Percentiles rank a stretch among this genome's conserved stretches.
phyloP scores from a whole-genome alignment of 352 stramenopile genomes.

The Phytophthora megakarya region DNA sequence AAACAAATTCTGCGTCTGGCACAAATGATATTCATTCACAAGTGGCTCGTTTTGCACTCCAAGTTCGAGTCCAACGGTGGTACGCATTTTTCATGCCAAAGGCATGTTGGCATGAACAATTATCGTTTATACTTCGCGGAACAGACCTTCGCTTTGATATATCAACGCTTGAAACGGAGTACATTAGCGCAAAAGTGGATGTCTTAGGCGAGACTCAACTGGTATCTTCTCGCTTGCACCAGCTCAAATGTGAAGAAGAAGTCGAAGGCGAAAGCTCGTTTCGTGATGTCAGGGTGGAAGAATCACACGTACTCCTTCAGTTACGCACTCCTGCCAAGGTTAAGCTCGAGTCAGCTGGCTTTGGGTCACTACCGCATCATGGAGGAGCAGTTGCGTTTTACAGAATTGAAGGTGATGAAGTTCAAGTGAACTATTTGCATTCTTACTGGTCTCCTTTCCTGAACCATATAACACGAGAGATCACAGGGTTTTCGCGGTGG shows the following conservation, averaged over 20 bases:
- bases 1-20: neutral
- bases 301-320: conserved; percentile 52
- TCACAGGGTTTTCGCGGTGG: conserved; percentile 73
- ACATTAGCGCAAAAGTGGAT: conserved; percentile 40
- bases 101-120: conserved; percentile 35
- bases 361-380: conserved; percentile 50
- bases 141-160: conserved; percentile 42
- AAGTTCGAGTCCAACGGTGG: conserved; percentile 55
- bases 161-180: conserved; percentile 46
- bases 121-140: conserved; percentile 53
- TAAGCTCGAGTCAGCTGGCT: conserved; percentile 50
- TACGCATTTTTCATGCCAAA: conserved; percentile 67
- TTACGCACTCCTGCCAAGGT: conserved; percentile 37
- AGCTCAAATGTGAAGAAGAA: conserved; percentile 3
- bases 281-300: conserved; percentile 26
- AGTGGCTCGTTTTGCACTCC: conserved; percentile 36
- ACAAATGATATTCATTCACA: neutral
- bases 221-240: conserved; percentile 47
- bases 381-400: conserved; percentile 51
- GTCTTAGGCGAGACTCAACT: conserved; percentile 45
- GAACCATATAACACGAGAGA: conserved; percentile 61
- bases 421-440: conserved; percentile 70
- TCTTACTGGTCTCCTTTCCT: conserved; percentile 48
- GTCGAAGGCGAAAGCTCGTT: neutral
- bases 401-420: conserved; percentile 38